Evolutionary conservation across 768 basidiomycete species (phyloP).

Genomic region (Hydnomerulius pinastri): DNA sequence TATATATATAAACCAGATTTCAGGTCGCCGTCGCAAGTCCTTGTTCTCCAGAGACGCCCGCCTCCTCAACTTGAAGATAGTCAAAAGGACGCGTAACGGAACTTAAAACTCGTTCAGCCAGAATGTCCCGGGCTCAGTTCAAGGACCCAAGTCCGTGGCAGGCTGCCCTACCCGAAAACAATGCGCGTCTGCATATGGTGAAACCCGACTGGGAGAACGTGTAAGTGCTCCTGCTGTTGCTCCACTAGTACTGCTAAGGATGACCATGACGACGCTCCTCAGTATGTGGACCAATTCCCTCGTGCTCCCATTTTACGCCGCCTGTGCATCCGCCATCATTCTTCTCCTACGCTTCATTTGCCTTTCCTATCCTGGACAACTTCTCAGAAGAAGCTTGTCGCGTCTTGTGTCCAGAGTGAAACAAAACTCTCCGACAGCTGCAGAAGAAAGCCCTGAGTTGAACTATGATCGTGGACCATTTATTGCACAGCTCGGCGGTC

Average conservation of each 20-base stretch:
- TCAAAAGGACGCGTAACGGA: no score
- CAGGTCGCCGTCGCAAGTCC: no score
- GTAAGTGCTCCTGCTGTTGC: background rate
- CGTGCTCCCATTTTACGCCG: conserved; percentile 10
- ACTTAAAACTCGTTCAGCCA: background rate
- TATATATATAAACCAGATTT: no score
- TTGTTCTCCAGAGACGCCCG: no score
- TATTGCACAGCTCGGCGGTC: conserved; percentile 21
- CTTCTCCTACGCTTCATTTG: conserved; percentile 1
- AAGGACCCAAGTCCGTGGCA: conserved; percentile 4
- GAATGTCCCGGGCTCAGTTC: conserved; percentile 8
- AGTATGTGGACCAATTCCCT: conserved; percentile 9
- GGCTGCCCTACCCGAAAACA: conserved; percentile 1
- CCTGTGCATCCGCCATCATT: conserved; percentile 6
- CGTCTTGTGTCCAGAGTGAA: background rate
- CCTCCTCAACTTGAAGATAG: no score
- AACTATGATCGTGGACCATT: background rate
- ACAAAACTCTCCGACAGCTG: background rate
- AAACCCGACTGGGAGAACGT: background rate
- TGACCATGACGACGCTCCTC: background rate
- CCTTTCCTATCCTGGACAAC: conserved; percentile 4
- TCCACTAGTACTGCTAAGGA: no score
- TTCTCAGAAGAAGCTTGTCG: background rate
- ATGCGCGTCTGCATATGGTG: background rate
- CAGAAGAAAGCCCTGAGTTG: background rate